Base-by-base conservation (phyloP, 2,329 filamentous ascomycete species). In the Seiridium cupressi region DNA sequence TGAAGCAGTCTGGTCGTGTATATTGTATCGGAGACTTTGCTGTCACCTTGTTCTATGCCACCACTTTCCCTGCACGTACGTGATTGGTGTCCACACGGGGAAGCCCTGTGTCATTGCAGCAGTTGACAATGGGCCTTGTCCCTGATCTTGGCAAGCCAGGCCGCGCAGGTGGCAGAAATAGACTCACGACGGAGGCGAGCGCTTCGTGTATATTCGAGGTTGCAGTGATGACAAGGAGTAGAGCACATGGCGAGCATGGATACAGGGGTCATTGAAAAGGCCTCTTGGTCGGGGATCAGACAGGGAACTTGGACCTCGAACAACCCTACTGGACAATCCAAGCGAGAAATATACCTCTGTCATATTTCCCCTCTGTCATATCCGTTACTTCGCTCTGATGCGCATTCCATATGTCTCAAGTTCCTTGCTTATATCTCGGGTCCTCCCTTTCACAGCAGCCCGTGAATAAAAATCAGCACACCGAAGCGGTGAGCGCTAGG, bases 211-310 rank as follows among this genome's bases (percentile, higher is more conserved):
- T 34, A 38, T 13, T 51, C 10, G 34, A 51, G 49, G 34, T 51
- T n/a, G 49, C 49, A 51, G 34, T 38, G 49, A 34, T 35, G 49
- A 34, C 49, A 26, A 32, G n/a, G 32, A 32, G 31, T 34, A 35
- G 32, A 31, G 49, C 49, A 51, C 49, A 51, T 51, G 49, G 49
- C 49, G 35, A 38, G 32, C 49, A 51, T 51, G 49, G 49, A 34
- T 51, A 51, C 49, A 51, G 49, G 49, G 49, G 49, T 49, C 46
- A 26, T 26, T 26, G 18, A 26, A 26, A 26, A 26, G 18, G 18
- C 18, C 18, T 26, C 18, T 26, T 26, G 18, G 18, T 26, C 18
- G 18, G 18, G 18, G 18, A 26, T 26, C 18, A 26, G 18, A 26
- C 18, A 26, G 18, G 18, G 18, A 26, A 26, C 18, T 26, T 26